phyloP scores from a whole-genome alignment of 2,329 filamentous ascomycete genomes.

The Colletotrichum abscissum region DNA sequence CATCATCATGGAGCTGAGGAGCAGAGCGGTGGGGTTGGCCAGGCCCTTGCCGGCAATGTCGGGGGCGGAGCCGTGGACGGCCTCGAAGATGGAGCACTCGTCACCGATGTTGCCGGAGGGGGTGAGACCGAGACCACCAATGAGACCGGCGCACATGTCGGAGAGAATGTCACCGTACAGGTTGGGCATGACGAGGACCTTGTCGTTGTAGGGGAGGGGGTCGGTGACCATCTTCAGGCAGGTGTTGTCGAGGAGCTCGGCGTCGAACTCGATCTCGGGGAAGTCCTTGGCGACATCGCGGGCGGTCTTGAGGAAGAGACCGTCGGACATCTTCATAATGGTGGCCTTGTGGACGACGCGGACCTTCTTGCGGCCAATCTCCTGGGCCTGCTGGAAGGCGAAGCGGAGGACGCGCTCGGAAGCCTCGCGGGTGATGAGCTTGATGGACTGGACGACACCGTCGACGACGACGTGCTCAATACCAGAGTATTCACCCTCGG shows the following conservation, averaged over 20 bases:
- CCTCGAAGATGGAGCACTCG: constrained; percentile 99
- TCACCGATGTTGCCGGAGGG: constrained; percentile 99
- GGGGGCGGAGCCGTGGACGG: constrained; percentile 95
- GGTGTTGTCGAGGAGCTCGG: constrained; percentile 98
- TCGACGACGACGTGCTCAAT: constrained; percentile 99
- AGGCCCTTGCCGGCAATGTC: constrained; percentile 97
- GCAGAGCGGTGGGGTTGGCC: constrained; percentile 95
- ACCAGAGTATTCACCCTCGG: constrained; percentile 98
- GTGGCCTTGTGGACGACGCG: constrained; percentile 99
- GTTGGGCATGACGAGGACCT: constrained; percentile 98
- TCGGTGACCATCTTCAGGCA: constrained; percentile 99
- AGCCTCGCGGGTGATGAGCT: constrained; percentile 96
- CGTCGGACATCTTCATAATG: constrained; percentile 99
- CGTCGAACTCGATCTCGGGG: constrained; percentile 95
- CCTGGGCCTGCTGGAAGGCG: constrained; percentile 97
- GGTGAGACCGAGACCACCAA: constrained; percentile 95
- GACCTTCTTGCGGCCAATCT: constrained; percentile 95
- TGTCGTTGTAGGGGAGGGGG: constrained; percentile 97
- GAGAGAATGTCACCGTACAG: constrained; percentile 99
- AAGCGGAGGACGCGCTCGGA: constrained; percentile 96
- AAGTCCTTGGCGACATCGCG: constrained; percentile 92
- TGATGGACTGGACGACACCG: constrained; percentile 98
- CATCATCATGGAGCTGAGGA: constrained; percentile 99
- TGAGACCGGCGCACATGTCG: constrained; percentile 98
- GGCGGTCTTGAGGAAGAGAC: constrained; percentile 93